Evolutionary conservation across 495 filamentous ascomycete genomes (phyloP), one percentile per base, ranked within the genome.

Genomic region (Penicillium longicatenatum): DNA sequence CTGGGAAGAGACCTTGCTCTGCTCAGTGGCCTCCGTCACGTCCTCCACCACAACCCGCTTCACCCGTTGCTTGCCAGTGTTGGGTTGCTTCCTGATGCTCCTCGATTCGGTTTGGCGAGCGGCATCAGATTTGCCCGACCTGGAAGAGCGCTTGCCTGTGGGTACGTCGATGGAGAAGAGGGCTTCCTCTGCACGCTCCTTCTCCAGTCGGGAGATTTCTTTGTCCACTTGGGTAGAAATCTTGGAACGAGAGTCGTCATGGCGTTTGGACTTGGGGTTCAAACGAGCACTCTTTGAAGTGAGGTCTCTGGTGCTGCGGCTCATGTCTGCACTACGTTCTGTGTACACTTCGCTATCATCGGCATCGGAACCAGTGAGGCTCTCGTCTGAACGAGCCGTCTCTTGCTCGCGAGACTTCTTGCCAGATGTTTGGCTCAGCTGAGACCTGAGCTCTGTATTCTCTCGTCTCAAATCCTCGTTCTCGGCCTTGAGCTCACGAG

Each of bases 401-500:
- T 76, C 72, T 14, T 68, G 58, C 42, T 74, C 75, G 3, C 59
- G 69, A 9, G 51, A n/a, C 44, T 65, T 70, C 21, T 62, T 60
- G 24, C 44, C 19, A 0, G 62, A 58, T 11, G 68, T 60, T 29
- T 70, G 70, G 16, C 50, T 51, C 41, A 80, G 58, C 26, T 79
- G 79, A 19, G 67, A 60, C 55, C 74, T 78, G 29, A 86, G 74
- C 16, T 76, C 72, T 9, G 72, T 54, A 58, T 83, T 81, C 57
- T 83, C 80, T 43, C 73, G 64, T 31, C 67, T 70, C n/a, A 86
- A 60, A 16, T 56, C 70, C 33, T 80, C 75, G 55, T 81, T 84
- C 30, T 84, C 82, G n/a, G 55, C 65, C 71, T 87, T 88, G 17
- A 89, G 69, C 51, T 87, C 84, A 55, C 88, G 85, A 0, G 78